Conservation (phyloP, 2,329 filamentous ascomycete genomes). For the Penicillium sp. region DNA sequence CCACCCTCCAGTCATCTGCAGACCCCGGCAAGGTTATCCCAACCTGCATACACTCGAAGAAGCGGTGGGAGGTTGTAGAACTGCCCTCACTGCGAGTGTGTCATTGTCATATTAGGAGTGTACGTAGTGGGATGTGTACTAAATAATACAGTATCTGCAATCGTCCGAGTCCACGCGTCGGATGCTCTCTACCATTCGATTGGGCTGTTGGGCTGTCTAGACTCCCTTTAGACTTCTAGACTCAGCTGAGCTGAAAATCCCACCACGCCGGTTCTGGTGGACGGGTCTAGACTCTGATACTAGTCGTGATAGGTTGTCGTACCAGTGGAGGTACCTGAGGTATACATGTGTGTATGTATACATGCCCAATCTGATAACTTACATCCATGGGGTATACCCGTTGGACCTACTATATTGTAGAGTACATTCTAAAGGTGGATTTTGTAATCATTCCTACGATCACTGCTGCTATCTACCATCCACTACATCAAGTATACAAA, state of each 20-base stretch:
- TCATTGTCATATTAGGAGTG: too few species aligned
- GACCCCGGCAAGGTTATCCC: conserved; percentile 20
- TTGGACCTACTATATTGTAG: too few species aligned
- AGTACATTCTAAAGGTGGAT: too few species aligned
- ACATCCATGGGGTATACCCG: not conserved
- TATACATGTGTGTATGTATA: conserved; percentile 10
- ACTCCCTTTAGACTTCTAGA: conserved; percentile 2
- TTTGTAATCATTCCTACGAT: too few species aligned
- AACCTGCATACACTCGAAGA: conserved; percentile 14
- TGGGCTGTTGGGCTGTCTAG: conserved; percentile 5
- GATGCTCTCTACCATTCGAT: not conserved
- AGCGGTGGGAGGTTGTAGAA: conserved; percentile 21
- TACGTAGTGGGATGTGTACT: not conserved
- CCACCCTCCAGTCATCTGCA: conserved; percentile 16
- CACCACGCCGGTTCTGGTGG: not conserved
- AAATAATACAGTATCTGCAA: not conserved
- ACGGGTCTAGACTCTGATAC: conserved; percentile 10
- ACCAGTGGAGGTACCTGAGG: not conserved
- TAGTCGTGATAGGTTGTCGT: not conserved
- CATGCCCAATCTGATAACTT: conserved; percentile 9
- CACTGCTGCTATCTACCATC: too few species aligned
- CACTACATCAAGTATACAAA: too few species aligned
- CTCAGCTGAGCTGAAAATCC: conserved; percentile 1
- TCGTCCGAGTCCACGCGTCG: not conserved
- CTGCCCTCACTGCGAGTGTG: too few species aligned